Percentiles rank a stretch among this genome's conserved stretches.
Conservation (phyloP, 2,329 filamentous ascomycete species). For the Akanthomyces uredinophilus region DNA sequence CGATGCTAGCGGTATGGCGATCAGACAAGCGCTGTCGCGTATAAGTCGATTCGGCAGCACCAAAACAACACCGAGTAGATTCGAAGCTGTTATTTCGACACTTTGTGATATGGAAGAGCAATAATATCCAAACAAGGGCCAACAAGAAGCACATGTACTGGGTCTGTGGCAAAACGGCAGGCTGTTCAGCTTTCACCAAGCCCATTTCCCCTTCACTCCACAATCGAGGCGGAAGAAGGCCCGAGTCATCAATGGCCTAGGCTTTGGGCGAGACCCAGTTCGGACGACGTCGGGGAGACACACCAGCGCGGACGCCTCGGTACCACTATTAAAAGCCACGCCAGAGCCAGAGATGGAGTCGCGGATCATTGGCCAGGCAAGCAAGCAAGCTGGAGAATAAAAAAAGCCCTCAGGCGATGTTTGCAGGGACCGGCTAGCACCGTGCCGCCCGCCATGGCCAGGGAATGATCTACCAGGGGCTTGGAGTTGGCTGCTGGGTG, state of each 20-base stretch:
- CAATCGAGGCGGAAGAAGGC: constrained; percentile 11
- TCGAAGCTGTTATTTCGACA: neutral
- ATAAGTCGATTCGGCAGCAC: neutral
- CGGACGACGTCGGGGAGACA: neutral
- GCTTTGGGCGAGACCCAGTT: constrained; percentile 7
- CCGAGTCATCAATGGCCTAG: constrained; percentile 13
- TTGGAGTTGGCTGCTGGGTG: neutral
- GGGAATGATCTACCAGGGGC: constrained; percentile 3
- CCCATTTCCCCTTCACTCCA: constrained; percentile 7
- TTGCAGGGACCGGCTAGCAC: constrained; percentile 7
- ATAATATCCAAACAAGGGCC: neutral
- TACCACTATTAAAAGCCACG: constrained; percentile 9
- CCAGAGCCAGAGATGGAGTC: constrained; percentile 1
- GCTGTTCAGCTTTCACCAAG: constrained; percentile 9
- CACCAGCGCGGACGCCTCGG: constrained; percentile 1
- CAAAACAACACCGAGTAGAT: neutral
- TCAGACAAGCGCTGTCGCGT: neutral
- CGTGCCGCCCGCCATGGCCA: neutral
- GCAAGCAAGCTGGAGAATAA: neutral
- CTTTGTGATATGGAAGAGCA: neutral
- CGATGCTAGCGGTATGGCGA: neutral
- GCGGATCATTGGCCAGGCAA: neutral
- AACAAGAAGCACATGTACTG: neutral
- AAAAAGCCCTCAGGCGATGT: constrained; percentile 12
- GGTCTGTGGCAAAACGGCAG: constrained; percentile 3